Evolutionary conservation across 2,329 filamentous ascomycete species (phyloP).

Genomic region (Drechmeria coniospora): DNA sequence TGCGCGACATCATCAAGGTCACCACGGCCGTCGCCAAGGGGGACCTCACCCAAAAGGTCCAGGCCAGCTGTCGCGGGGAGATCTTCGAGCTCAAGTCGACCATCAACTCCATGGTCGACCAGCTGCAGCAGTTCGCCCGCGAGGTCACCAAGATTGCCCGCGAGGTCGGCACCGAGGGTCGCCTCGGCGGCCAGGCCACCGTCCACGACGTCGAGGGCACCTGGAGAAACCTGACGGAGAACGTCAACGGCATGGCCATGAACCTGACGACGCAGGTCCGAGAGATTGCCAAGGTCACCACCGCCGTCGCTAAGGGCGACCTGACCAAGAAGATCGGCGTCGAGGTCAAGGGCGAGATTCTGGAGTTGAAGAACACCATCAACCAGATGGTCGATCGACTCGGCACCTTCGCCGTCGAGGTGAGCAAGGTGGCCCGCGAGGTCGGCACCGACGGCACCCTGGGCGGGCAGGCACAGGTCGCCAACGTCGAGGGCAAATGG

Average conservation of each 20-base stretch:
- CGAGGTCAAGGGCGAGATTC: conserved; percentile 84
- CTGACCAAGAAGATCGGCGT: conserved; percentile 92
- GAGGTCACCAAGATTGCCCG: conserved; percentile 94
- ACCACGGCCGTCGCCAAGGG: conserved; percentile 62
- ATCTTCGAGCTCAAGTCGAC: conserved; percentile 92
- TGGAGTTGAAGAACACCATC: conserved; percentile 92
- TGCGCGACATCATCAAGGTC: conserved; percentile 84
- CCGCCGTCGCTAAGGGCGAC: conserved; percentile 85
- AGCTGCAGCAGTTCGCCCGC: conserved; percentile 88
- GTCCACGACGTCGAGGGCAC: conserved; percentile 95
- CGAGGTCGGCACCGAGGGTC: conserved; percentile 91
- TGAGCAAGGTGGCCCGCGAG: conserved; percentile 87
- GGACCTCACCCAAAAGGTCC: conserved; percentile 92
- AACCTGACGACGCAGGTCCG: conserved; percentile 95
- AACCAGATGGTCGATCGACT: conserved; percentile 98
- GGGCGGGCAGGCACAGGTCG: conserved; percentile 83
- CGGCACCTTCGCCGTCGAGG: conserved; percentile 89
- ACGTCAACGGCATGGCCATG: conserved; percentile 97
- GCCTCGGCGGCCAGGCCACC: conserved; percentile 85
- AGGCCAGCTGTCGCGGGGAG: conserved; percentile 81
- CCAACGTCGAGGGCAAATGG: conserved; percentile 95
- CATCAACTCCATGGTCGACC: conserved; percentile 99
- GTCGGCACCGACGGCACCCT: conserved; percentile 93
- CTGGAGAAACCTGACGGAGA: conserved; percentile 89
- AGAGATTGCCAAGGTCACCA: conserved; percentile 94